Conservation (phyloP, 495 filamentous ascomycete species). For the Delitschia confertaspora region DNA sequence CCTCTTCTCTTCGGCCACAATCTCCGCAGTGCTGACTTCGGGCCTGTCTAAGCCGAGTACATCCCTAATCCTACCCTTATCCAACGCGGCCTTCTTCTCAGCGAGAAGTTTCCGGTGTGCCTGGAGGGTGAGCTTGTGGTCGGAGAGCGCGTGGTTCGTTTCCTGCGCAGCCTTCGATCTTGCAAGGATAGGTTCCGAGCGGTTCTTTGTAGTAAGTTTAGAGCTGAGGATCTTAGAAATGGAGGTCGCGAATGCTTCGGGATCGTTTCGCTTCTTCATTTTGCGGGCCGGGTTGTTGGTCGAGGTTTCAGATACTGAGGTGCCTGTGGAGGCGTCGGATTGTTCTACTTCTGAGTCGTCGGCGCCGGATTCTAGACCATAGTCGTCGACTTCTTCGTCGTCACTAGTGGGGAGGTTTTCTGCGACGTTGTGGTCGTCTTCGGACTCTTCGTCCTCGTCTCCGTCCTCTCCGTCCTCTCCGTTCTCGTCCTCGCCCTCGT, state of each 20-base stretch:
- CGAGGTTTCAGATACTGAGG: constrained; percentile 28
- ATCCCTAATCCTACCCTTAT: constrained; percentile 82
- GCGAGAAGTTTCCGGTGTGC: constrained; percentile 69
- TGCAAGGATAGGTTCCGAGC: constrained; percentile 80
- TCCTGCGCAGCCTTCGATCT: constrained; percentile 62
- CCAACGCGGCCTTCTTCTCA: constrained; percentile 70
- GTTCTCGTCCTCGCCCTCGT: constrained; percentile 25
- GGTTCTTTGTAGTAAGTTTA: constrained; percentile 71
- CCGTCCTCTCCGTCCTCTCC: constrained; percentile 29
- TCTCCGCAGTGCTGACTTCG: constrained; percentile 44
- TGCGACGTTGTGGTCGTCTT: constrained; percentile 36
- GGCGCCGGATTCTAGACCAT: constrained; percentile 18
- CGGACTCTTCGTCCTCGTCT: constrained; percentile 35
- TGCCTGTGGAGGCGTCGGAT: constrained; percentile 27
- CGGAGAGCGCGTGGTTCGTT: constrained; percentile 54
- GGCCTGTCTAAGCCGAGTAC: constrained; percentile 52
- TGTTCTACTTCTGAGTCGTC: constrained; percentile 5
- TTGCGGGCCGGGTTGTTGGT: constrained; percentile 22
- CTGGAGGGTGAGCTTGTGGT: constrained; percentile 68
- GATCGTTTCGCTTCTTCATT: constrained; percentile 75
- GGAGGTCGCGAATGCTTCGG: constrained; percentile 77
- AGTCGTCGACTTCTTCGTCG: constrained; percentile 34
- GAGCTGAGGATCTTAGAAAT: constrained; percentile 83
- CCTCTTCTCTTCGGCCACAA: constrained; percentile 68
- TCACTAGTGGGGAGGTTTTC: constrained; percentile 24